These are phyloP conservation scores for Avena eriantha DNA, from an alignment of 176 grass and related monocot genomes.

Conservation along the genomic window DNA sequence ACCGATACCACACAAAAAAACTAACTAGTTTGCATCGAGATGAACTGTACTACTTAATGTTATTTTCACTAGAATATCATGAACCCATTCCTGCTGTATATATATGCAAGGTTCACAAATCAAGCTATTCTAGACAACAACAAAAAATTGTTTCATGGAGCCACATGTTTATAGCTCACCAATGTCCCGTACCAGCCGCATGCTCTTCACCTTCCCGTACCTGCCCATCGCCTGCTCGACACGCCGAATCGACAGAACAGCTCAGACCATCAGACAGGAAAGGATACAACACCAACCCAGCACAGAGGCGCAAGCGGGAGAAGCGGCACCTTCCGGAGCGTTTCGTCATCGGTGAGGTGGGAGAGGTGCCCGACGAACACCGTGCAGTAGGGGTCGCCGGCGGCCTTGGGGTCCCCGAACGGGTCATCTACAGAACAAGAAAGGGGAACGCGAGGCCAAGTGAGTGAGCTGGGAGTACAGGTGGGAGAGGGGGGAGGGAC, in stretches of 20 bases:
- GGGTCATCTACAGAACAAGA: conserved; percentile 69
- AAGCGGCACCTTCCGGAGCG: conserved; percentile 58
- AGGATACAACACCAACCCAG: not conserved
- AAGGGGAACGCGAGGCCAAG: not conserved
- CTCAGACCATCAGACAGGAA: conserved; percentile 27
- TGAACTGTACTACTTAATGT: not conserved
- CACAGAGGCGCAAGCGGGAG: not conserved
- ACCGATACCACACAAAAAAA: not conserved
- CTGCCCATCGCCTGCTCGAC: conserved; percentile 73
- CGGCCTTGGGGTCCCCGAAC: conserved; percentile 82
- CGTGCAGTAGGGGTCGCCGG: conserved; percentile 83
- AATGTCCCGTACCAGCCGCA: conserved; percentile 83
- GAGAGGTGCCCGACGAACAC: conserved; percentile 83
- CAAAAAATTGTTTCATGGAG: too few relatives aligned
- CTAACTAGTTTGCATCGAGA: not conserved
- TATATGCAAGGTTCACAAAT: not conserved
- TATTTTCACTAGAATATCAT: not conserved
- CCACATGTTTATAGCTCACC: conserved; percentile 42
- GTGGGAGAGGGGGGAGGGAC: too few relatives aligned
- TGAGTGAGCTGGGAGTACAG: not conserved
- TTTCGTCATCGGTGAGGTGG: conserved; percentile 69
- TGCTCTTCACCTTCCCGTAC: conserved; percentile 82
- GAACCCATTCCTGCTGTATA: too few relatives aligned
- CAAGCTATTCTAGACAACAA: not conserved
- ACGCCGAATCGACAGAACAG: conserved; percentile 16